Conservation (phyloP, 164 flowering plant species). For the Chimonanthus salicifolius region DNA sequence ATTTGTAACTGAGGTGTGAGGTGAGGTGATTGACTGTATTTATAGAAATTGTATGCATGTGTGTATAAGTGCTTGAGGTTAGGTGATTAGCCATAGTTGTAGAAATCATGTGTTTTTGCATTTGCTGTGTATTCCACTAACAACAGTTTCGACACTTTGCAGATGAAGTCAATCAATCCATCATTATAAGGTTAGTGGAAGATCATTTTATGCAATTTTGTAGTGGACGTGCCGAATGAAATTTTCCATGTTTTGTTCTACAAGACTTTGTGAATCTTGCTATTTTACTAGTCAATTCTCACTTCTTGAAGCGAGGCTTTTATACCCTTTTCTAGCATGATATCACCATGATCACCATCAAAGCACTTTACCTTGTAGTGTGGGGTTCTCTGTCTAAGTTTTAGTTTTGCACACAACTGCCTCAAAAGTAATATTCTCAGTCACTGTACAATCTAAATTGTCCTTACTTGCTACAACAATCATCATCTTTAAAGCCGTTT, state of each 20-base stretch:
- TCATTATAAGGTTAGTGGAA: slow-evolving; percentile 90
- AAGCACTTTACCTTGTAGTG: no score
- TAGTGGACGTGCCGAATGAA: not conserved
- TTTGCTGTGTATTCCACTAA: not conserved
- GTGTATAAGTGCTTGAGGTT: not conserved
- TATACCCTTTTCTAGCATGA: no score
- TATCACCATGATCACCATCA: no score
- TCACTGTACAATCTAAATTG: no score
- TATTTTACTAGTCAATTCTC: no score
- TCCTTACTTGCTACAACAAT: no score
- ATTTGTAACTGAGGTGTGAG: slow-evolving; percentile 27
- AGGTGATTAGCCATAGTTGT: slow-evolving; percentile 37
- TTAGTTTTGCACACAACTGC: no score
- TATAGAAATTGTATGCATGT: not conserved
- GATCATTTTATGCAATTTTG: not conserved
- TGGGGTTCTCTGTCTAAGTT: no score
- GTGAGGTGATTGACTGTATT: slow-evolving; percentile 49
- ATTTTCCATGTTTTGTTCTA: not conserved
- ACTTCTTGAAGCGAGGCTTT: no score
- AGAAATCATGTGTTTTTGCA: not conserved
- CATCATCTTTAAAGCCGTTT: no score
- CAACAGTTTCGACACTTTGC: slow-evolving; percentile 24
- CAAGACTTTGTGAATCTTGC: no score
- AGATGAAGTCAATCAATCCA: slow-evolving; percentile 99
- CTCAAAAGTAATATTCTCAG: no score